These are phyloP conservation scores for Scleroderma bovista DNA, from an alignment of 768 basidiomycete genomes.

Conservation along the genomic window DNA sequence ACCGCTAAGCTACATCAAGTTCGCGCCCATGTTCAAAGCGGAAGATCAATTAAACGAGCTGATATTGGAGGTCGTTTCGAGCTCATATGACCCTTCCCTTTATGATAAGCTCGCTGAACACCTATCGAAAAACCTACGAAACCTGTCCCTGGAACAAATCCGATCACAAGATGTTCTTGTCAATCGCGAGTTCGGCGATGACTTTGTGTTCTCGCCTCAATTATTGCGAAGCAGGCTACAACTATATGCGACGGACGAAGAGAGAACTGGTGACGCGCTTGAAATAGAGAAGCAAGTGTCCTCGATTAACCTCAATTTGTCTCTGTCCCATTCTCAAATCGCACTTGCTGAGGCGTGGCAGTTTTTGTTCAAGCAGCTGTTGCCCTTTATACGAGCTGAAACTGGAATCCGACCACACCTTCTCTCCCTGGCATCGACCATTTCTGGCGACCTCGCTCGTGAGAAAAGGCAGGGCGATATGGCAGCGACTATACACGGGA, in stretches of 20 bases:
- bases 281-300: constrained; percentile 53
- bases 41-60: constrained; percentile 64
- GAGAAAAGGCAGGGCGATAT: constrained; percentile 78
- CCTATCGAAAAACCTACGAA: constrained; percentile 48
- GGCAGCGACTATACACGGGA: constrained; percentile 76
- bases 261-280: constrained; percentile 41
- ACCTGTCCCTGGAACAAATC: constrained; percentile 60
- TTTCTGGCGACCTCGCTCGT: constrained; percentile 59
- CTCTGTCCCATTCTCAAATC: constrained; percentile 74
- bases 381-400: constrained; percentile 62
- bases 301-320: constrained; percentile 84
- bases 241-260: constrained; percentile 28
- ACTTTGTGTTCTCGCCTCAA: constrained; percentile 64
- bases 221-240: constrained; percentile 58
- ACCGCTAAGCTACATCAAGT: constrained; percentile 54
- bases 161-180: constrained; percentile 54
- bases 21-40: constrained; percentile 52
- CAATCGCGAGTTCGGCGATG: constrained; percentile 75
- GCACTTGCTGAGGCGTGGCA: constrained; percentile 77
- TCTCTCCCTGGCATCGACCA: constrained; percentile 51
- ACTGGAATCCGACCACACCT: constrained; percentile 48
- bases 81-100: constrained; percentile 65
- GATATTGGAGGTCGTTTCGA: constrained; percentile 62
- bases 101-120: constrained; percentile 55
- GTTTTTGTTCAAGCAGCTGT: constrained; percentile 55